Evolutionary conservation across 2,329 filamentous ascomycete species (phyloP).

Genomic region (Pleomassaria siparia): DNA sequence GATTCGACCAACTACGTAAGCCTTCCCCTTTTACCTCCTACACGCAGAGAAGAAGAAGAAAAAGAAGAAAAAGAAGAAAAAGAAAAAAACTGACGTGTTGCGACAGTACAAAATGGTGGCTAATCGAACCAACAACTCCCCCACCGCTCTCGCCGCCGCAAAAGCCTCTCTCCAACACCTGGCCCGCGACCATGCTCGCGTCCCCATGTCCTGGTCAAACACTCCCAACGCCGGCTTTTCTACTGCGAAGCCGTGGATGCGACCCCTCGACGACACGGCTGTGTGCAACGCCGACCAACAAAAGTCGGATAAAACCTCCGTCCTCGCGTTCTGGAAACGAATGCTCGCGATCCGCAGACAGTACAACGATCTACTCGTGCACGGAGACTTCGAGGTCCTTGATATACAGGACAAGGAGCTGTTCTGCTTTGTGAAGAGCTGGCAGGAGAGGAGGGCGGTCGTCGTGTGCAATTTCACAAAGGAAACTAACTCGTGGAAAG

Average conservation of each 20-base stretch:
- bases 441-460: conserved; percentile 30
- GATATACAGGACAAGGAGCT: conserved; percentile 57
- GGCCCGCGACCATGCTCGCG: conserved; percentile 66
- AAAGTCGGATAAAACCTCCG: conserved; percentile 44
- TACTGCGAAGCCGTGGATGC: conserved; percentile 61
- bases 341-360: conserved; percentile 58
- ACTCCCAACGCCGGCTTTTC: conserved; percentile 61
- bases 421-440: conserved; percentile 52
- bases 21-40: background rate
- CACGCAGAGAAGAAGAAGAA: background rate
- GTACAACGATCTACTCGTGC: conserved; percentile 61
- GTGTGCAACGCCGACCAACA: conserved; percentile 62
- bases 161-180: conserved; percentile 59
- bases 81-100: background rate
- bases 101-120: conserved; percentile 43
- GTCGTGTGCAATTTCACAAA: conserved; percentile 41
- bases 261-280: conserved; percentile 56
- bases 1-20: conserved; percentile 56
- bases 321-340: conserved; percentile 63
- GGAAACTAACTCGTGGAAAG: conserved; percentile 30
- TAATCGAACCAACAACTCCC: conserved; percentile 26
- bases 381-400: conserved; percentile 59
- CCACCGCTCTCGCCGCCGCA: conserved; percentile 47
- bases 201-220: conserved; percentile 67
- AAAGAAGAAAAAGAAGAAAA: background rate